Base-by-base conservation (phyloP, 306 rosid species). In the Coriaria nepalensis region DNA sequence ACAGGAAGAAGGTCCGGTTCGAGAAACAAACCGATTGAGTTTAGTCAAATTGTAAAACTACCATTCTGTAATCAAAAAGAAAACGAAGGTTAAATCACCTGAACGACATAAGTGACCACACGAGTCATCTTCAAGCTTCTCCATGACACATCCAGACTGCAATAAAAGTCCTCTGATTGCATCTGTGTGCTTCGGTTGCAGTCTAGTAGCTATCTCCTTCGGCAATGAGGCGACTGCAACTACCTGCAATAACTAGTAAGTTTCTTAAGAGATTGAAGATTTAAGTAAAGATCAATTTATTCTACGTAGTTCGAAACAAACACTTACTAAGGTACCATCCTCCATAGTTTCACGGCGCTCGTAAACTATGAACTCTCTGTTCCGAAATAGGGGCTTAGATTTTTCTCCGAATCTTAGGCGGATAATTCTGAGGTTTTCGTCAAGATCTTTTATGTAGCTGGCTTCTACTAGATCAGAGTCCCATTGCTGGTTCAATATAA, bases 101-200 rank as follows among this genome's bases (percentile, higher is more conserved):
- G 95, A 62, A 86, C 88, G 69, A 86, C 88, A 60, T 86, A 81
- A 52, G 88, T 78, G 53, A 86, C 88, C 40, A 68, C 71, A 60
- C 93, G 95, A 78, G 62, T 78, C 68, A 72, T 76, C 72, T 49
- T 78, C 69, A 65, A 78, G 86, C 77, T 77, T 79, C 67, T 86
- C 95, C 11, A 86, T 88, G 5, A 86, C 95, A 93, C 95, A 86
- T 8, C 95, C 95, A 39, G 93, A 86, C 33, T 86, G 95, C 56
- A 86, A 47, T 50, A 86, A 67, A 38, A 81, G 69, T 48, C 93
- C 95, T 67, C 95, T 81, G 38, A 86, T 86, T 51, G 95, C 77
- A 63, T 86, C 78, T 34, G 65, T 81, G 69, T 81, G 75, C 86
- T 78, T 76, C 7, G 93, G 95, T 37, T 81, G 79, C 55, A 86